phyloP scores from a whole-genome alignment of 2,329 filamentous ascomycete genomes.

The Rugonectria rugulosa region DNA sequence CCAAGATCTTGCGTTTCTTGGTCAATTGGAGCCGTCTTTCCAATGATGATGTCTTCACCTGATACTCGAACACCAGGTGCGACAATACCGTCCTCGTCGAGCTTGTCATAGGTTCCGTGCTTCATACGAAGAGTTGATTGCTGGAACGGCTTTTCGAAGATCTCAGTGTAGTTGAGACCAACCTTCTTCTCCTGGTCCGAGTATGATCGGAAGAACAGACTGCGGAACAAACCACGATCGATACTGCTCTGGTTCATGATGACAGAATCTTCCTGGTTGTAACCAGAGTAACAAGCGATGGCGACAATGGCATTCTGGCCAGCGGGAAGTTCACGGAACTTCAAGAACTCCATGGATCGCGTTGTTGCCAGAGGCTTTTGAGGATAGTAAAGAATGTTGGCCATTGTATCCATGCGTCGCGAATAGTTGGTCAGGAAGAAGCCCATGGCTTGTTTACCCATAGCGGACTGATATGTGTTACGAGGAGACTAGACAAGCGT shows the following conservation, averaged over 20 bases:
- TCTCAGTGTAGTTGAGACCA: slow-evolving; percentile 89
- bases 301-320: slow-evolving; percentile 99
- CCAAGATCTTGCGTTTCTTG: slow-evolving; percentile 93
- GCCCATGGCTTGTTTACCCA: slow-evolving; percentile 99
- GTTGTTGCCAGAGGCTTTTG: slow-evolving; percentile 97
- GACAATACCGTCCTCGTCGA: slow-evolving; percentile 95
- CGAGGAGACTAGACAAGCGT: slow-evolving; percentile 76
- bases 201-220: slow-evolving; percentile 97
- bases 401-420: slow-evolving; percentile 98
- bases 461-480: slow-evolving; percentile 99
- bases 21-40: slow-evolving; percentile 95
- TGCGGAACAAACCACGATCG: slow-evolving; percentile 95
- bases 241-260: slow-evolving; percentile 99
- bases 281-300: slow-evolving; percentile 96
- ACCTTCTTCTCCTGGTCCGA: slow-evolving; percentile 97
- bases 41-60: slow-evolving; percentile 98
- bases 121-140: slow-evolving; percentile 90
- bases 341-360: slow-evolving; percentile 97
- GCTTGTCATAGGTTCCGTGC: slow-evolving; percentile 95
- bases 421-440: slow-evolving; percentile 98
- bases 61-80: slow-evolving; percentile 93
- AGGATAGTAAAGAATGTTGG: slow-evolving; percentile 98
- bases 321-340: slow-evolving; percentile 95
- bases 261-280: slow-evolving; percentile 99
- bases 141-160: slow-evolving; percentile 94